A percentile compares a stretch with the other conserved stretches of the same genome.
Evolutionary conservation across 176 grass and related monocot genomes (phyloP).

Genomic region (Miscanthus lutarioriparius): DNA sequence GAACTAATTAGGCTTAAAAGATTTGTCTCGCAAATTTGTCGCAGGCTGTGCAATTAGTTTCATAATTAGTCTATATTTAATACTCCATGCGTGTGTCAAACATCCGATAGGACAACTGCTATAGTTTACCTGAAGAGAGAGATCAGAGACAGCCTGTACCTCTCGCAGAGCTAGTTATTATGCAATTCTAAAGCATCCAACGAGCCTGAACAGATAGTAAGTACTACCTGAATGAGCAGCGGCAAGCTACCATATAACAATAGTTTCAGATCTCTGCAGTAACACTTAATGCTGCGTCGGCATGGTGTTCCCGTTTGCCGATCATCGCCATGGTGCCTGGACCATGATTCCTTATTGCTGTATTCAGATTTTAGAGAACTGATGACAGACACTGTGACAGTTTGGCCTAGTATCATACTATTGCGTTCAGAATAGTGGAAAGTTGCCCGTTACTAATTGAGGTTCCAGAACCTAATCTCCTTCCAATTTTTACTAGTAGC

Average conservation of each 20-base stretch:
- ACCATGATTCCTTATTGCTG: not conserved
- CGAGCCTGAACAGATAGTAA: conserved; percentile 20
- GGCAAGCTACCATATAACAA: not conserved
- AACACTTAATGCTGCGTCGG: conserved; percentile 13
- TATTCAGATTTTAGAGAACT: not conserved
- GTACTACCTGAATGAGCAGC: not conserved
- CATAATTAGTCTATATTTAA: too few species aligned
- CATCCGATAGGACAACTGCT: too few species aligned
- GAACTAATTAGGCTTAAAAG: too few species aligned
- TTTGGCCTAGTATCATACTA: not conserved
- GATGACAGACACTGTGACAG: not conserved
- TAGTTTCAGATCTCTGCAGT: not conserved
- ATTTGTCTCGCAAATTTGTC: too few species aligned
- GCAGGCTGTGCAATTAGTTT: too few species aligned
- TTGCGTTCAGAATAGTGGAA: not conserved
- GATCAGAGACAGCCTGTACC: too few species aligned
- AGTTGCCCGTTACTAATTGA: not conserved
- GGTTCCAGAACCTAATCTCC: not conserved
- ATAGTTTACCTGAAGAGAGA: too few species aligned
- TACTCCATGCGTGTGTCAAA: too few species aligned
- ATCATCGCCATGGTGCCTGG: not conserved
- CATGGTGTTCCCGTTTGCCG: not conserved
- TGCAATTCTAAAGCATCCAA: conserved; percentile 14
- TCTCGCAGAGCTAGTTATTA: not conserved
- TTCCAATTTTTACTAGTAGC: not conserved